Evolutionary conservation across 2,329 filamentous ascomycete genomes (phyloP).

Genomic region (Colletotrichum sp.): DNA sequence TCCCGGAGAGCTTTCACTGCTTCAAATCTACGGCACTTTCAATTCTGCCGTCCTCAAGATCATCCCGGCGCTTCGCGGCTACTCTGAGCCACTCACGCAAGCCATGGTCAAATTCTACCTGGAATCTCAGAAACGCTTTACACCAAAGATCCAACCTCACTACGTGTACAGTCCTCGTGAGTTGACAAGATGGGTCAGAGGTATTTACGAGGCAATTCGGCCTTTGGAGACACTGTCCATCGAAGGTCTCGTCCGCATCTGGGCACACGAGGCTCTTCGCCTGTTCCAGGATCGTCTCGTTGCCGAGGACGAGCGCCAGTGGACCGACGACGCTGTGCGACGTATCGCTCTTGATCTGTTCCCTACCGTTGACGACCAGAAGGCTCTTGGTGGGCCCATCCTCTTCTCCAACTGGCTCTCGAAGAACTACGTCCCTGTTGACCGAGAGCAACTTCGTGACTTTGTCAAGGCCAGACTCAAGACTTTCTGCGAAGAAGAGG

Average conservation of each 20-base stretch:
- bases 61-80: slow-evolving; percentile 91
- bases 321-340: slow-evolving; percentile 89
- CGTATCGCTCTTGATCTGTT: slow-evolving; percentile 91
- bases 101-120: slow-evolving; percentile 98
- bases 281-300: slow-evolving; percentile 98
- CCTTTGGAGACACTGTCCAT: slow-evolving; percentile 87
- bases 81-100: slow-evolving; percentile 90
- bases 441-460: slow-evolving; percentile 91
- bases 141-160: slow-evolving; percentile 94
- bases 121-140: slow-evolving; percentile 93
- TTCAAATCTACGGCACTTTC: slow-evolving; percentile 98
- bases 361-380: slow-evolving; percentile 90
- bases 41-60: slow-evolving; percentile 97
- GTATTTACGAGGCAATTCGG: slow-evolving; percentile 95
- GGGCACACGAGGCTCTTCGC: slow-evolving; percentile 95
- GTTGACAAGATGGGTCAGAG: slow-evolving; percentile 95
- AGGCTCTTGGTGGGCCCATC: slow-evolving; percentile 90
- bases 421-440: slow-evolving; percentile 97
- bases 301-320: slow-evolving; percentile 89
- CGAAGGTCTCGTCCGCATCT: slow-evolving; percentile 94
- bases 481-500: slow-evolving; percentile 99
- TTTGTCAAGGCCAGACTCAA: slow-evolving; percentile 97
- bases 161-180: slow-evolving; percentile 99
- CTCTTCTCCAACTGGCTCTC: slow-evolving; percentile 99
- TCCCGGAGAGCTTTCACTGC: slow-evolving; percentile 90